Percentiles rank a stretch among this genome's conserved stretches.
These are phyloP conservation scores for Kwoniella sp. DNA, from an alignment of 768 basidiomycete genomes.

Conservation along the genomic window DNA sequence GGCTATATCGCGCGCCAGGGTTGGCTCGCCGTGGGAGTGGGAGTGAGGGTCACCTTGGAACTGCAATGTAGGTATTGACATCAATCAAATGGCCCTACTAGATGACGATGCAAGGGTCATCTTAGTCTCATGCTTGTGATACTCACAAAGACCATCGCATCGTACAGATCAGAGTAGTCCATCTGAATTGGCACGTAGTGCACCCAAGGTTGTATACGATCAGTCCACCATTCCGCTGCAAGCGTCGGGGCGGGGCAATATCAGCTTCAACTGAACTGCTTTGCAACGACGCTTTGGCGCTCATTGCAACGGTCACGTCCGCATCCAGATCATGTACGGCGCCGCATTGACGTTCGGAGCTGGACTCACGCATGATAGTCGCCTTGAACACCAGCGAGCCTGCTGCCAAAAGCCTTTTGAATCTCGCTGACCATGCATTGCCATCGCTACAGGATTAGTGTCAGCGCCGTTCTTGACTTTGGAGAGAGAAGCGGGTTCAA, in stretches of 20 bases:
- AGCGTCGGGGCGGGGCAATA: neutral
- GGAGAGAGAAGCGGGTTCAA: no score
- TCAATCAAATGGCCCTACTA: no score
- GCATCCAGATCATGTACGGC: neutral
- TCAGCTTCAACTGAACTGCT: neutral
- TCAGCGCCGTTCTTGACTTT: neutral
- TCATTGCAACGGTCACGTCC: no score
- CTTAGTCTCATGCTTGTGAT: neutral
- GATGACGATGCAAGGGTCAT: no score
- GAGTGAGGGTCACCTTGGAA: slow-evolving; percentile 37
- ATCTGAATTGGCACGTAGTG: slow-evolving; percentile 53
- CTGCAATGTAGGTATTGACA: slow-evolving; percentile 14
- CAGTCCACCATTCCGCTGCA: slow-evolving; percentile 53
- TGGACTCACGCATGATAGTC: slow-evolving; percentile 52
- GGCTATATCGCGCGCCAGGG: slow-evolving; percentile 46
- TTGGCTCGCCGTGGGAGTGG: slow-evolving; percentile 26
- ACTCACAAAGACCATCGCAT: slow-evolving; percentile 45
- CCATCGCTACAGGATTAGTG: slow-evolving; percentile 37
- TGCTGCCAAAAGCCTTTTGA: slow-evolving; percentile 47
- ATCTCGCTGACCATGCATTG: slow-evolving; percentile 55
- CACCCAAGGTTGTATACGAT: slow-evolving; percentile 54
- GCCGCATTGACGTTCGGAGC: neutral
- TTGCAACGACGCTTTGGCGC: no score
- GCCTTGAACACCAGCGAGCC: slow-evolving; percentile 51
- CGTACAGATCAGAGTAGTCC: slow-evolving; percentile 49